Evolutionary conservation across 371 early-diverging fungal genomes (phyloP).

Genomic region (Entomophthora muscae): DNA sequence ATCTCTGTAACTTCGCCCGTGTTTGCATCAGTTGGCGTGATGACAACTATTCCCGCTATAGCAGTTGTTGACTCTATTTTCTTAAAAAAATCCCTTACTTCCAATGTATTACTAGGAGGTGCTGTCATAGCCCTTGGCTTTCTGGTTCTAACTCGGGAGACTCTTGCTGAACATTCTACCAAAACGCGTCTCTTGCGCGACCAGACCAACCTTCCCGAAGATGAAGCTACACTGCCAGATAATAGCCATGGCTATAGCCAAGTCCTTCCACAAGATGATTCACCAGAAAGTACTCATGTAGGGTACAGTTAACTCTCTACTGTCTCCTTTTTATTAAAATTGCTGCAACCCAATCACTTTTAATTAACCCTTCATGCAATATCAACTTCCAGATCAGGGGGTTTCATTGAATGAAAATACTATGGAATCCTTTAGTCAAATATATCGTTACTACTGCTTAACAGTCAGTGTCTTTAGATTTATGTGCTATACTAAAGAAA

Average conservation of each 20-base stretch:
- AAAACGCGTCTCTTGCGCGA: neutral
- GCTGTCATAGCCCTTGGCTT: neutral
- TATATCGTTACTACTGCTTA: no score
- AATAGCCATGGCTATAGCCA: neutral
- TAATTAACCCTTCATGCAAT: no score
- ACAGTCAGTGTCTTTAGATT: no score
- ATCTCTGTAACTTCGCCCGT: constrained; percentile 58
- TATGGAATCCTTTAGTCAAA: no score
- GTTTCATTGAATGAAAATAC: no score
- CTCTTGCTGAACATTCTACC: constrained; percentile 9
- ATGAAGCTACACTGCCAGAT: neutral
- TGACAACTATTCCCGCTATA: constrained; percentile 63
- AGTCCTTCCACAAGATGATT: neutral
- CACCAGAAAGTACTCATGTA: neutral
- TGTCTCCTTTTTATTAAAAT: no score
- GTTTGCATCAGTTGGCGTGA: constrained; percentile 64
- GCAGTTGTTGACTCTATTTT: constrained; percentile 28
- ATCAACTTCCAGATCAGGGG: no score
- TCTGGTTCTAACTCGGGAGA: neutral
- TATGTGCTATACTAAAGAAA: no score
- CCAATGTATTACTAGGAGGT: constrained; percentile 1
- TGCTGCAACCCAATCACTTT: no score
- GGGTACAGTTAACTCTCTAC: no score
- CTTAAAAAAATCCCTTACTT: constrained; percentile 13
- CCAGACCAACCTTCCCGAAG: neutral